phyloP scores from a whole-genome alignment of 1,139 yeast species.

The Nakaseomyces nivariensis region DNA sequence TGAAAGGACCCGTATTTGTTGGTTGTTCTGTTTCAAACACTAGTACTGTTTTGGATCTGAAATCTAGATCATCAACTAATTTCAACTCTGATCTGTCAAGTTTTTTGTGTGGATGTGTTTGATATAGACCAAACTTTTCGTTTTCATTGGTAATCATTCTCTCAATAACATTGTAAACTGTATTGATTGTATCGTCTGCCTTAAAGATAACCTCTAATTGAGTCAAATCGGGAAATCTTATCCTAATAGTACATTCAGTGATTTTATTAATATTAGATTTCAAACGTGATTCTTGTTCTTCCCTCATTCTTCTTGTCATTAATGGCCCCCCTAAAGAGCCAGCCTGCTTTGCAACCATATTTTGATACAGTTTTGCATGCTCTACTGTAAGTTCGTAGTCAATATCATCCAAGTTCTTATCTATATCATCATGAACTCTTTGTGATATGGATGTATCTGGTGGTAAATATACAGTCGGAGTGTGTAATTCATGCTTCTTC shows the following conservation, averaged over 20 bases:
- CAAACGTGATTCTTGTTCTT: conserved; percentile 14
- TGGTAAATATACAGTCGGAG: conserved; percentile 9
- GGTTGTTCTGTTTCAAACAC: conserved; percentile 20
- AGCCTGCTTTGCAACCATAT: conserved; percentile 35
- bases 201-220: conserved; percentile 40
- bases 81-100: conserved; percentile 20
- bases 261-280: conserved; percentile 6
- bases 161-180: conserved; percentile 36
- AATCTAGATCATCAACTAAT: conserved; percentile 19
- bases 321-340: conserved; percentile 23
- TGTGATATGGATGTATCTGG: conserved; percentile 2
- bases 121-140: conserved; percentile 32
- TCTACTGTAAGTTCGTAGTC: conserved; percentile 41
- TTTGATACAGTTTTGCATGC: conserved; percentile 46
- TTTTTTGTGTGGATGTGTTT: conserved; percentile 39
- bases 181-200: conserved; percentile 30
- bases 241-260: conserved; percentile 33
- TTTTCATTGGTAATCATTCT: conserved; percentile 20
- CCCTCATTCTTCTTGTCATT: conserved; percentile 29
- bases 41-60: conserved; percentile 30
- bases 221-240: conserved; percentile 46
- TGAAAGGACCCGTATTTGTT: conserved; percentile 12
- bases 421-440: conserved; percentile 2
- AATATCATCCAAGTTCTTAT: conserved; percentile 13
- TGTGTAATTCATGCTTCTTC: conserved; percentile 1